Evolutionary conservation across 2,329 filamentous ascomycete genomes (phyloP).

Genomic region (Dothiorella sarmentorum): DNA sequence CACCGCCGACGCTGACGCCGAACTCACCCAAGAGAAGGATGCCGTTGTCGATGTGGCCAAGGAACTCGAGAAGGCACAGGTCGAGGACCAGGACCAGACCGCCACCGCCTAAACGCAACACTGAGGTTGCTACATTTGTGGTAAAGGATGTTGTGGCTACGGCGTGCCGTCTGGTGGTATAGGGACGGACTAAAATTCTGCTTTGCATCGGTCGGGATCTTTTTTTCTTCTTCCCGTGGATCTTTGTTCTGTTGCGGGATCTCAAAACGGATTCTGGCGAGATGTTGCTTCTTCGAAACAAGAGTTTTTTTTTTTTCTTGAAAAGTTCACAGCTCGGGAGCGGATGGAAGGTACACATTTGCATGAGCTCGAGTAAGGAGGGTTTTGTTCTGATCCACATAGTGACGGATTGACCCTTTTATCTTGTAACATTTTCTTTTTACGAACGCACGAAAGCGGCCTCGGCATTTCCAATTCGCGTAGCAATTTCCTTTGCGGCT

Average conservation of each 20-base stretch:
- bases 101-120: not conserved
- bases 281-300: not conserved
- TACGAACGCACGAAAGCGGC: constrained; percentile 13
- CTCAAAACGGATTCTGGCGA: constrained; percentile 1
- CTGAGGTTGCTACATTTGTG: too few relatives aligned
- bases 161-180: too few relatives aligned
- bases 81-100: constrained; percentile 50
- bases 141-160: not conserved
- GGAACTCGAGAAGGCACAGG: constrained; percentile 57
- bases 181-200: not conserved
- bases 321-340: not conserved
- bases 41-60: constrained; percentile 57
- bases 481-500: not conserved
- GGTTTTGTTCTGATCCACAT: not conserved
- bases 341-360: constrained; percentile 2
- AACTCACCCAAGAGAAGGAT: constrained; percentile 56
- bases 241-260: not conserved
- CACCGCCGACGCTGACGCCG: constrained; percentile 50
- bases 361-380: constrained; percentile 8
- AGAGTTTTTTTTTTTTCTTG: constrained; percentile 1
- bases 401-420: not conserved
- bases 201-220: not conserved
- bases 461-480: not conserved
- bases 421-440: constrained; percentile 5
- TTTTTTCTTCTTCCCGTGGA: not conserved